Percentiles rank a stretch among this genome's conserved stretches.
Conservation (phyloP, 495 filamentous ascomycete genomes). For the Aspergillus affinis region DNA sequence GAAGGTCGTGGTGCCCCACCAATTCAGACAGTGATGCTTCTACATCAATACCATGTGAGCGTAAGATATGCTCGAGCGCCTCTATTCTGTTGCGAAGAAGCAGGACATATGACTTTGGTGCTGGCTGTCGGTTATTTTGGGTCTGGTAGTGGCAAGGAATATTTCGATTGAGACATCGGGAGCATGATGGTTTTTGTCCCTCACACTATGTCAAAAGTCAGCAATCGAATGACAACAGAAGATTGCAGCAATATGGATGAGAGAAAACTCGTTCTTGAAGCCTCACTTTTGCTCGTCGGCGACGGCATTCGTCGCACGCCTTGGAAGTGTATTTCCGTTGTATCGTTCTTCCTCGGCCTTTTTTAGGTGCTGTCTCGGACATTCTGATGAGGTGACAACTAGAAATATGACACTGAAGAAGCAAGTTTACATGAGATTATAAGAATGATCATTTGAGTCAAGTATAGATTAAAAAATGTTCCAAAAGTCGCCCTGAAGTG, state of each 20-base stretch:
- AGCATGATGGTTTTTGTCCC: conserved; percentile 26
- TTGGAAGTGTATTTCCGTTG: conserved; percentile 22
- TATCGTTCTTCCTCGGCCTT: no score
- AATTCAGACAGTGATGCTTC: conserved; percentile 26
- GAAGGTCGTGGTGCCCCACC: conserved; percentile 12
- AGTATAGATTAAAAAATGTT: no score
- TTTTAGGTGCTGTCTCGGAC: no score
- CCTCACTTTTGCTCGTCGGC: conserved; percentile 29
- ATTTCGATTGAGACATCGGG: conserved; percentile 28
- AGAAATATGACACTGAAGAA: no score
- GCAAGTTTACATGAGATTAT: no score
- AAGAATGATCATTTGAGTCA: no score
- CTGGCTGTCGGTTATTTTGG: conserved; percentile 29
- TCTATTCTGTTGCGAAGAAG: conserved; percentile 30
- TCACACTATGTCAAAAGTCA: conserved; percentile 22
- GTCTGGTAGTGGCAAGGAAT: conserved; percentile 27
- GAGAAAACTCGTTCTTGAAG: background rate
- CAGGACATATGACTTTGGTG: conserved; percentile 32
- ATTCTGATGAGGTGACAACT: no score
- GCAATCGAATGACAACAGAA: background rate
- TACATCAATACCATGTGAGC: conserved; percentile 23
- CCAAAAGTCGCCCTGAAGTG: no score
- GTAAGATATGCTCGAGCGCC: conserved; percentile 24
- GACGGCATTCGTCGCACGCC: conserved; percentile 33
- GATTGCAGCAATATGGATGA: background rate